Evolutionary conservation across 1,284 basidiomycete genomes (phyloP), one percentile per base, ranked within the genome.

Genomic region (Naganishia cerealis): DNA sequence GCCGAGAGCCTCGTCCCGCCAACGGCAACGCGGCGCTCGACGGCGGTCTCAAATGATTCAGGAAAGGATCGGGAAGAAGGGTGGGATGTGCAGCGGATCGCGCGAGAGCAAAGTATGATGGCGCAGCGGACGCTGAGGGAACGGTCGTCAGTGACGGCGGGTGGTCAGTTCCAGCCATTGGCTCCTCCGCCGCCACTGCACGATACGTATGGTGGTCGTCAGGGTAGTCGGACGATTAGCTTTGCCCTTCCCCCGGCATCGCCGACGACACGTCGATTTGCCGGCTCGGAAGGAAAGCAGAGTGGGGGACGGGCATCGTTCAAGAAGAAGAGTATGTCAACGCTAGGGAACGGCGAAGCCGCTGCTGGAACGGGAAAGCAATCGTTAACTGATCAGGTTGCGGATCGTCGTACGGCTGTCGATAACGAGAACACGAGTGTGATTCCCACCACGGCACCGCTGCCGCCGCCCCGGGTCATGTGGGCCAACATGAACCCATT

Each of bases 21-120:
- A 48, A 26, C 57, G 16, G n/a, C 33, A 24, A 15, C n/a, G 21
- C 57, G 57, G 18, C 40, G 42, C 3, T 59, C 57, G 15, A 36
- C 24, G 18, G 43, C 38, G 16, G 29, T 12, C n/a, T 26, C 26
- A 1, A 33, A 33, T 3, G 18, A 24, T 48, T 59, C 43, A 2
- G 21, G 15, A 5, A 33, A 46, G 3, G 24, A 43, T 48, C 48
- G 26, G 2, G 21, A 13, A 2, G 42, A 33, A 36, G 42, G 48
- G 26, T 59, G 46, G 8, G 42, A 59, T 36, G 48, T 59, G 7
- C 57, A 59, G 18, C 42, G 43, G 26, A 48, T 59, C 9, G 57
- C 57, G 9, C 13, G 33, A 9, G 26, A 48, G 13, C 57, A 59
- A 12, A 48, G 26, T 26, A 12, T 33, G 5, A 33, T 33, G 10